Evolutionary conservation across 352 stramenopile species (phyloP).

Genomic region (Globisporangium nunn): DNA sequence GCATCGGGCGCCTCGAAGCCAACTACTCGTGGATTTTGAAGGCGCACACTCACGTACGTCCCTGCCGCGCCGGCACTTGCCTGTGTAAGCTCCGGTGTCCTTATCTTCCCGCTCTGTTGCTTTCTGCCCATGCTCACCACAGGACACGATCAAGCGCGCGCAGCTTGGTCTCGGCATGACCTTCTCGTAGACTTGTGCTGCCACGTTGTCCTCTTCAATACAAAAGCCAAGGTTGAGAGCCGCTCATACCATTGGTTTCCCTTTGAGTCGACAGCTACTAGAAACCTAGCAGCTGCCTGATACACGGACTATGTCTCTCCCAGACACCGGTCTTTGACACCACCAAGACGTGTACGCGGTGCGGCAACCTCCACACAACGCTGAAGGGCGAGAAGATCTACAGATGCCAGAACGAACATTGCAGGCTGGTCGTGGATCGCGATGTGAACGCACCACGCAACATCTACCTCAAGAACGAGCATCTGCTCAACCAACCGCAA

Average conservation of each 20-base stretch:
- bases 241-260: neutral
- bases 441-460: no score
- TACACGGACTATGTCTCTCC: neutral
- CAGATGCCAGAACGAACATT: no score
- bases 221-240: neutral
- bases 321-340: neutral
- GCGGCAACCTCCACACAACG: no score
- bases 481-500: no score
- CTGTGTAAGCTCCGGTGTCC: neutral
- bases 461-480: no score
- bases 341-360: no score
- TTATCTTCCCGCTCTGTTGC: neutral
- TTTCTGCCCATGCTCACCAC: neutral
- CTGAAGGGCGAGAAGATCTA: no score
- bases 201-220: no score
- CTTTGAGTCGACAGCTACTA: no score
- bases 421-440: no score
- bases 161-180: conserved; percentile 81
- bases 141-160: conserved; percentile 84
- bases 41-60: conserved; percentile 63
- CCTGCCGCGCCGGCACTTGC: no score
- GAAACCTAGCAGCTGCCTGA: no score
- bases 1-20: conserved; percentile 83
- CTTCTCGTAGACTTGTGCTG: conserved; percentile 54
- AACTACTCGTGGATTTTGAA: conserved; percentile 91